phyloP scores from a whole-genome alignment of 2,329 filamentous ascomycete genomes.

The Epichloe festucae region DNA sequence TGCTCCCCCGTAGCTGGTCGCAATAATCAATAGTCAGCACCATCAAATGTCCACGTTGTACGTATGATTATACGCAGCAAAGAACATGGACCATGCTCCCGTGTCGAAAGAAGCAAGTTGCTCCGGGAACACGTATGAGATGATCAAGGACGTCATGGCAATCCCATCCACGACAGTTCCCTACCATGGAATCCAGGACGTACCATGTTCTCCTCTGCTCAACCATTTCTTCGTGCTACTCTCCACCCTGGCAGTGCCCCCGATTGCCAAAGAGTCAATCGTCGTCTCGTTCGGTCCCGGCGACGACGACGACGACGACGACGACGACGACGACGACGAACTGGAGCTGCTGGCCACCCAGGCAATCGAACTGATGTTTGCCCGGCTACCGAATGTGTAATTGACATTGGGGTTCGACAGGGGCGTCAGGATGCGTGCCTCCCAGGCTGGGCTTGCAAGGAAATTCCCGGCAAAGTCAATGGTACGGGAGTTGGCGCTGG shows the following conservation, averaged over 20 bases:
- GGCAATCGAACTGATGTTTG: neutral
- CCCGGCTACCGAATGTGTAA: neutral
- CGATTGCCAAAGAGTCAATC: neutral
- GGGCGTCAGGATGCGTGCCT: neutral
- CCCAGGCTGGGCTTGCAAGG: neutral
- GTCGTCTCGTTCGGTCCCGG: neutral
- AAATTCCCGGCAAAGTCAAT: neutral
- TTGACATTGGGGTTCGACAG: neutral
- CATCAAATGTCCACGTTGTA: no score
- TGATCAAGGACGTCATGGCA: no score
- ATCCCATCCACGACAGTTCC: no score
- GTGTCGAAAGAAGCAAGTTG: neutral
- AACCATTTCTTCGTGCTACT: neutral
- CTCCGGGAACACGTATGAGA: no score
- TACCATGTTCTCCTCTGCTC: neutral
- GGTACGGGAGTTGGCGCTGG: neutral
- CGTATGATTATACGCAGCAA: no score
- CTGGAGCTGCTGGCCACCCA: neutral
- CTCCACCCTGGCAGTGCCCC: no score
- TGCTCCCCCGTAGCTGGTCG: neutral
- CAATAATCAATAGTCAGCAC: no score
- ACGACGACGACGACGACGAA: no score
- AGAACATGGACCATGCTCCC: neutral
- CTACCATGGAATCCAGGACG: neutral
- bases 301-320: no score